Base-by-base conservation (phyloP, 306 rosid genomes). In the Cicer chorassanicum region DNA sequence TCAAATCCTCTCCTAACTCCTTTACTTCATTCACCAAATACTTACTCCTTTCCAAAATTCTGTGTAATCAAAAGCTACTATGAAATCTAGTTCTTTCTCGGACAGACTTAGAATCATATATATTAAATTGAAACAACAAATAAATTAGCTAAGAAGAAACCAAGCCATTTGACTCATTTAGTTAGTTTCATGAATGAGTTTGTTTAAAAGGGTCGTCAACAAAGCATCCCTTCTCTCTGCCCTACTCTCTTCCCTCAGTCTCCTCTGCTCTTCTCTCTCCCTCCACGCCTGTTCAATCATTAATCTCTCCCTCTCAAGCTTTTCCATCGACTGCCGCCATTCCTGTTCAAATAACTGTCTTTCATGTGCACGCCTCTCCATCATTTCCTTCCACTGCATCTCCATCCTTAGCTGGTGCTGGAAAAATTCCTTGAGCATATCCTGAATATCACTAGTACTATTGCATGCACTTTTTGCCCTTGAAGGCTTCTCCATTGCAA, bases 211-310 rank as follows among this genome's bases (percentile, higher is more conserved):
- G 60, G 89, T 50, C 6, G 92, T 93, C 77, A 91, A 56, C 48
- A 93, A 84, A 68, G 92, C 93, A 80, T 93, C 96, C 83, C 89
- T 86, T 73, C 82, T 88, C 87, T 91, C 92, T 14, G 97, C 93
- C 76, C 93, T 84, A 77, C 64, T 78, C 70, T 93, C 98, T 53
- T 93, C 97, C 73, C 88, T 93, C 15, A 85, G 83, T 83, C 83
- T 87, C 80, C 98, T 86, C 78, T 88, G 88, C 53, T 93, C 98
- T 84, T 93, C 97, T 80, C 93, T 86, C 85, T 89, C 97, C 87
- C 96, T 89, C 97, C 98, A 89, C 39, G 85, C 85, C 83, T 84
- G 84, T 46, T 91, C 98, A 40, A 77, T 72, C 87, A 84, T 74
- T 83, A 93, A 71, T 70, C 97, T 88, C 85, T 91, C 98, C 86